These are phyloP conservation scores for Barnettozyma siamensis DNA, from an alignment of 805 yeast species.

Conservation along the genomic window DNA sequence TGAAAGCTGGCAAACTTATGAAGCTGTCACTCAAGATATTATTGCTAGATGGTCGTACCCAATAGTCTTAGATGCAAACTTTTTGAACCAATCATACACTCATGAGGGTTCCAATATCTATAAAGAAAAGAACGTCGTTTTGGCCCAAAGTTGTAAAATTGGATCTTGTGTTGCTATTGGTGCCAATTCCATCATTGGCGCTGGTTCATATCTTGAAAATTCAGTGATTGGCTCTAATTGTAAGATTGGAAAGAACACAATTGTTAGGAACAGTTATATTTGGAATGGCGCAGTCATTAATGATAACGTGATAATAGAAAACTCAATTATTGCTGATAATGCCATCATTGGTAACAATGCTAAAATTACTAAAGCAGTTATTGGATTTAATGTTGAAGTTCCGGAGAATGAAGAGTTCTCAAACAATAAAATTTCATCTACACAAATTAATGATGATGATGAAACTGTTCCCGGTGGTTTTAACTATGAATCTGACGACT, in stretches of 20 bases:
- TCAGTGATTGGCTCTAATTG: conserved; percentile 86
- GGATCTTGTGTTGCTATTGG: conserved; percentile 83
- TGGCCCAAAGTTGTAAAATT: conserved; percentile 89
- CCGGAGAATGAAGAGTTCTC: conserved; percentile 28
- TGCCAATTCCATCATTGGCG: conserved; percentile 67
- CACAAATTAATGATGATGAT: conserved; percentile 16
- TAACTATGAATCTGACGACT: conserved; percentile 32
- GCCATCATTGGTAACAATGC: conserved; percentile 51
- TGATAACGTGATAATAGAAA: conserved; percentile 52
- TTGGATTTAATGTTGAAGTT: conserved; percentile 70
- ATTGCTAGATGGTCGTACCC: conserved; percentile 93
- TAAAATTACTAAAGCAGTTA: conserved; percentile 58
- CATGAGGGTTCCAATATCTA: conserved; percentile 84
- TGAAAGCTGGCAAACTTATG: conserved; percentile 92
- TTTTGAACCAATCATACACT: conserved; percentile 65
- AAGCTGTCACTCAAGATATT: conserved; percentile 84
- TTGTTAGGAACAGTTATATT: conserved; percentile 67
- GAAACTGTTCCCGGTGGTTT: conserved; percentile 25
- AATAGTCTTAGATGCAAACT: conserved; percentile 78
- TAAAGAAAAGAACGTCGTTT: conserved; percentile 80
- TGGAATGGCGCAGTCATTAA: conserved; percentile 81
- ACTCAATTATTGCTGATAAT: conserved; percentile 66
- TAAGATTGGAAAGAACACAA: conserved; percentile 72
- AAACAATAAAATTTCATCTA: conserved; percentile 8
- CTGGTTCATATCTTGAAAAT: conserved; percentile 55